A percentile compares a stretch with the other conserved stretches of the same genome.
Conservation (phyloP, 164 flowering plant species). For the Aristolochia fimbriata region DNA sequence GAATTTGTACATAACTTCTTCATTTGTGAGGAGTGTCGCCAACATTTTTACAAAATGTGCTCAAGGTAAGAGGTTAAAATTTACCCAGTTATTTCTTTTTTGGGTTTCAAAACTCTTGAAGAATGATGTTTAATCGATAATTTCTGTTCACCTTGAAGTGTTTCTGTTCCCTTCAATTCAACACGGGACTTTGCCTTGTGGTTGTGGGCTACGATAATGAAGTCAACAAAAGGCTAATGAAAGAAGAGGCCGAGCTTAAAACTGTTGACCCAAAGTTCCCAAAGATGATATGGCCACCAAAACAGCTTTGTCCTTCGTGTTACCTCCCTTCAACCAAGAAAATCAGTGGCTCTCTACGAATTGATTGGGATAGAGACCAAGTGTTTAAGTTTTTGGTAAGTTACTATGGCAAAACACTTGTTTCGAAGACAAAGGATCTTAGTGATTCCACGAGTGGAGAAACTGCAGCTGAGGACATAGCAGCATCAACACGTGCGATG, state of each 20-base stretch:
- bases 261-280: conserved; percentile 92
- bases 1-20: conserved; percentile 84
- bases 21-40: conserved; percentile 90
- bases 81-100: neutral
- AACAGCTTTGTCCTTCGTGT: conserved; percentile 80
- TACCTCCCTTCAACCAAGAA: conserved; percentile 20
- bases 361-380: conserved; percentile 63
- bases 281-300: conserved; percentile 88
- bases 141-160: conserved; percentile 30
- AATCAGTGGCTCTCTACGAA: conserved; percentile 12
- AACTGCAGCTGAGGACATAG: conserved; percentile 29
- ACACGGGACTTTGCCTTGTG: conserved; percentile 69
- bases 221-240: conserved; percentile 73
- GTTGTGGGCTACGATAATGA: conserved; percentile 83
- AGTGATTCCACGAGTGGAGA: conserved; percentile 14
- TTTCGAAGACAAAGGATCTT: conserved; percentile 38
- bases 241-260: conserved; percentile 53
- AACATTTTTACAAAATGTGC: conserved; percentile 84
- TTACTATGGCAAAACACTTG: conserved; percentile 66
- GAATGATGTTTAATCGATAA: too few species aligned
- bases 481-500: conserved; percentile 48
- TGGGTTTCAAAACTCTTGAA: neutral
- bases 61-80: conserved; percentile 47
- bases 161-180: conserved; percentile 56
- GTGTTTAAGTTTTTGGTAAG: conserved; percentile 54